phyloP scores from a whole-genome alignment of 331 rosid genomes.

The Rhamnella rubrinervis region DNA sequence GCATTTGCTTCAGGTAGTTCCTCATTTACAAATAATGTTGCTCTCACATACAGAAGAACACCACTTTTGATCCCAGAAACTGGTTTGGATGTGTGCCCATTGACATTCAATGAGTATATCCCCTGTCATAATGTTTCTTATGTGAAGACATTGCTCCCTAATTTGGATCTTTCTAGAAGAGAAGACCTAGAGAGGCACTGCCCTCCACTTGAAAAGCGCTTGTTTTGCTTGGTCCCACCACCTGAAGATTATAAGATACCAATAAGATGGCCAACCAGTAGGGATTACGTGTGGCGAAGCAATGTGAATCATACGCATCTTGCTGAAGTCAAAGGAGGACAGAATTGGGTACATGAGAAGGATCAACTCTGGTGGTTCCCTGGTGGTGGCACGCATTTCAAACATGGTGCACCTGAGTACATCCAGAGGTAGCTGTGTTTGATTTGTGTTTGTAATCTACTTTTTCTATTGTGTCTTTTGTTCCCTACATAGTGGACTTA shows the following conservation, averaged over 20 bases:
- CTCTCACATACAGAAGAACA: slow-evolving; percentile 53
- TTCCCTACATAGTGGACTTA: slow-evolving; percentile 5
- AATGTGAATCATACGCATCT: slow-evolving; percentile 88
- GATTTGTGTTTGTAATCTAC: too few species aligned
- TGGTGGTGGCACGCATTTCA: slow-evolving; percentile 97
- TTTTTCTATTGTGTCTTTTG: neutral
- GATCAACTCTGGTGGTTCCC: slow-evolving; percentile 94
- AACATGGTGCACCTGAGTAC: slow-evolving; percentile 86
- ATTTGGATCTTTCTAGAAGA: slow-evolving; percentile 63
- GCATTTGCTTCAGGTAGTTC: slow-evolving; percentile 46
- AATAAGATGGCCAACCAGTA: slow-evolving; percentile 80
- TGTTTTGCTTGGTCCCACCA: slow-evolving; percentile 88
- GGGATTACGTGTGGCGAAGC: slow-evolving; percentile 95
- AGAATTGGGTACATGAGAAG: slow-evolving; percentile 91
- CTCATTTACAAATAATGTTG: slow-evolving; percentile 53
- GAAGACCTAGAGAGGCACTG: slow-evolving; percentile 92
- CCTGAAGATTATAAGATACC: slow-evolving; percentile 83
- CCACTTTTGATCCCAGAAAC: slow-evolving; percentile 59
- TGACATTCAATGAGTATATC: slow-evolving; percentile 70
- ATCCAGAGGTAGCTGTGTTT: slow-evolving; percentile 51
- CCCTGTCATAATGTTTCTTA: slow-evolving; percentile 77
- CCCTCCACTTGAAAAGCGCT: slow-evolving; percentile 68
- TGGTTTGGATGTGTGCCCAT: slow-evolving; percentile 83
- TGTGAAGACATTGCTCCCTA: slow-evolving; percentile 45
- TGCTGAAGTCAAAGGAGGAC: slow-evolving; percentile 95